Percentiles rank a stretch among this genome's conserved stretches.
phyloP scores from a whole-genome alignment of 441 rosid species.

The Croton laevigatus region DNA sequence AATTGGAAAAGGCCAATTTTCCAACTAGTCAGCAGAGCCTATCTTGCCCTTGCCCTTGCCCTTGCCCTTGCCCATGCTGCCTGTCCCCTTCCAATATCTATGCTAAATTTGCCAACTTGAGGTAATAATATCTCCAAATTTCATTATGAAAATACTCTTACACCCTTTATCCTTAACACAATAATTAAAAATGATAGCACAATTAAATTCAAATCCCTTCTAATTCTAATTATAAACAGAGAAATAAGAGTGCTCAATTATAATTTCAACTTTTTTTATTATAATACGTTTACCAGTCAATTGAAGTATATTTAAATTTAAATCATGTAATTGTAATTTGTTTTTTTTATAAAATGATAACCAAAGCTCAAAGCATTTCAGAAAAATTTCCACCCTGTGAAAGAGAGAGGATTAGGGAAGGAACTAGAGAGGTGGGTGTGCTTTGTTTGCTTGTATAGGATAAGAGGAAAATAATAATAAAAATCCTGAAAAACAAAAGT shows the following conservation, averaged over 20 bases:
- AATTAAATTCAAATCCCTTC: background rate
- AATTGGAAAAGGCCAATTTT: conserved; percentile 22
- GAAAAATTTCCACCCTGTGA: conserved; percentile 32
- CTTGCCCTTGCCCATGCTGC: conserved; percentile 22
- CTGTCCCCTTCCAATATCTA: conserved; percentile 20
- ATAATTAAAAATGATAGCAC: background rate
- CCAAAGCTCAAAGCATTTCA: background rate
- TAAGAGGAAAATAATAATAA: conserved; percentile 22
- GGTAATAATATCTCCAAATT: background rate
- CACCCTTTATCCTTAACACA: background rate
- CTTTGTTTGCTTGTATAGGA: conserved; percentile 34
- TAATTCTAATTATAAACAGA: background rate
- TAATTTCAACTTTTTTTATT: too few species aligned
- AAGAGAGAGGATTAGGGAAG: conserved; percentile 34
- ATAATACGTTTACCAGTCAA: background rate
- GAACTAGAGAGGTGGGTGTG: conserved; percentile 33
- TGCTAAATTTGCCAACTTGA: background rate
- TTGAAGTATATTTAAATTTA: too few species aligned
- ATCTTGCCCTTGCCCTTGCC: conserved; percentile 24
- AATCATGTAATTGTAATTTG: too few species aligned
- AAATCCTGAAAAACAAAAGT: conserved; percentile 30
- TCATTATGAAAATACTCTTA: background rate
- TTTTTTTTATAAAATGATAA: background rate
- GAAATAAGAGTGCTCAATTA: background rate
- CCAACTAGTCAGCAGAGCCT: conserved; percentile 25